Base-by-base conservation (phyloP, 2,329 filamentous ascomycete species). In the Neoascochyta sp. region DNA sequence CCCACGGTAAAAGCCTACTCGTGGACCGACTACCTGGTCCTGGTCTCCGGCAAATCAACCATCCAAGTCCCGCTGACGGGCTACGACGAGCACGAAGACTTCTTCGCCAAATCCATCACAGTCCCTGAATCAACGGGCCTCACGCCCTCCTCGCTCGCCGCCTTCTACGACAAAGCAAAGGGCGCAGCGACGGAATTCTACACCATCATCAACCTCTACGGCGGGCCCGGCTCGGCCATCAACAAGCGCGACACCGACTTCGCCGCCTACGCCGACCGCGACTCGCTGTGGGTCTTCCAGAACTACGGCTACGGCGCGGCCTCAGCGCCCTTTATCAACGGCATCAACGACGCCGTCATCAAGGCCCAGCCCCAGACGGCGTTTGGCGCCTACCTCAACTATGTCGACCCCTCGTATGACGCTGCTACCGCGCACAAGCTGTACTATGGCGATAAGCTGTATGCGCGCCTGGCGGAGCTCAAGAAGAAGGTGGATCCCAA, bases 311-410 rank as follows among this genome's bases (percentile, higher is more conserved):
- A 43, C 13, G 42, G 32, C 5, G 37, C 33, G 6, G 40, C 34
- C 5, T 45, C 41, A 7, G 58, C 64, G 15, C 29, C 41, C 17
- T 67, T 66, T 28, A 52, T 70, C 20, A 60, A 70, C 19, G 63
- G 63, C 28, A 64, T 70, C 49, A 64, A 67, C 38, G 54, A 62
- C 7, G 60, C 54, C 5, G 54, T 68, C 27, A 60, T 54, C 16
- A 47, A 55, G 9, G 52, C 49, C n/a, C 57, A 66, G 52, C 52
- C 55, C 9, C 43, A 60, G 19, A 61, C 55, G 1, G 43, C 57
- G 6, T 72, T 70, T 53, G 70, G 68, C 11, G 69, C 68, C 34
- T 76, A 76, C 40, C 58, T 70, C 42, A 76, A 76, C 59, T 76
- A 76, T 29, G 66, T 71, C 4, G 73, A 76, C 44, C 65, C 71